Conservation (phyloP, 805 yeast species). For the Cyberlindnera japonica region DNA sequence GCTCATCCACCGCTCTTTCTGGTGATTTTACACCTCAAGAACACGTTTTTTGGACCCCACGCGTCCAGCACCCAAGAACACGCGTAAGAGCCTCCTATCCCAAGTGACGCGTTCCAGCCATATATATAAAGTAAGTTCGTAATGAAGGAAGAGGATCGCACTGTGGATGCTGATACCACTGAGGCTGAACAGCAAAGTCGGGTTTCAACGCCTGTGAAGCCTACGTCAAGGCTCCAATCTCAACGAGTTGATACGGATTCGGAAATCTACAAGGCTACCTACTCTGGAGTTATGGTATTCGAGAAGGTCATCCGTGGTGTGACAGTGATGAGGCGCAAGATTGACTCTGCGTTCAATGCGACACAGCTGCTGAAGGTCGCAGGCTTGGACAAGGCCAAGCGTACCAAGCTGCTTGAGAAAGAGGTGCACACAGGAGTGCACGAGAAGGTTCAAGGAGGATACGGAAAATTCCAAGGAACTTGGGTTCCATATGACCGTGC, state of each 20-base stretch:
- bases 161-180: constrained; percentile 14
- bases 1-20: too few relatives aligned
- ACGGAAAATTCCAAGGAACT: constrained; percentile 82
- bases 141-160: constrained; percentile 9
- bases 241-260: background rate
- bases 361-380: constrained; percentile 79
- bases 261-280: constrained; percentile 64
- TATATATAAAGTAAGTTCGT: background rate
- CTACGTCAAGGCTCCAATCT: background rate
- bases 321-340: constrained; percentile 73
- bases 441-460: constrained; percentile 81
- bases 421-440: constrained; percentile 68
- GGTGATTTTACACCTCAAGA: too few relatives aligned
- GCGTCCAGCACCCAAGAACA: background rate
- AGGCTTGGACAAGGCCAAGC: constrained; percentile 69
- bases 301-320: constrained; percentile 65
- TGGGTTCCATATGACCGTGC: constrained; percentile 79
- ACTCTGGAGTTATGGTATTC: constrained; percentile 80
- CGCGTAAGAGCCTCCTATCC: background rate
- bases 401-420: constrained; percentile 70
- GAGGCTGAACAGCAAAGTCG: constrained; percentile 11
- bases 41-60: background rate
- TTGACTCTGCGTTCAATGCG: constrained; percentile 79
- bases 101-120: background rate
- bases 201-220: background rate